phyloP scores from a whole-genome alignment of 2,329 filamentous ascomycete genomes.

The Xylariaceae sp. region DNA sequence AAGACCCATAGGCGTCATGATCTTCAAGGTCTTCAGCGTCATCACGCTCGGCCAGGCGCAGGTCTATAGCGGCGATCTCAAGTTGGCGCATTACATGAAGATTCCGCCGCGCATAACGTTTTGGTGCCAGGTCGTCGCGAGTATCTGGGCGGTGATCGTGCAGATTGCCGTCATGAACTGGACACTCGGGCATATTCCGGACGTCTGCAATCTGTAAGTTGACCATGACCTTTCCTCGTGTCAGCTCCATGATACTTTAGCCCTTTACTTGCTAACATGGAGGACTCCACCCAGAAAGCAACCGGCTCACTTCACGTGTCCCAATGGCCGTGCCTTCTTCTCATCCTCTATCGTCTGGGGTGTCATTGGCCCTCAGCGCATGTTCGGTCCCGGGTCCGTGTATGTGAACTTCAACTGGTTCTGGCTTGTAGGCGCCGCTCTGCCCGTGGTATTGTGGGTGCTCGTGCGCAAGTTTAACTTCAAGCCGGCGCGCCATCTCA shows the following conservation, averaged over 20 bases:
- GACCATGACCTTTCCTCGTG: background rate
- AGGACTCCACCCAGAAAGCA: constrained; percentile 27
- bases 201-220: constrained; percentile 35
- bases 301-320: constrained; percentile 39
- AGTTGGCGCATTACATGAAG: constrained; percentile 36
- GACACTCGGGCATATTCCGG: constrained; percentile 40
- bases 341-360: constrained; percentile 53
- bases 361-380: constrained; percentile 49
- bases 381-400: constrained; percentile 48
- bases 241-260: too few relatives aligned
- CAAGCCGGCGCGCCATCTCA: constrained; percentile 44
- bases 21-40: constrained; percentile 48
- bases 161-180: constrained; percentile 46
- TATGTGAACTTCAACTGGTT: constrained; percentile 49
- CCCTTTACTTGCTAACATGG: too few relatives aligned
- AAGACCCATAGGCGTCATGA: constrained; percentile 48
- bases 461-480: constrained; percentile 37
- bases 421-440: constrained; percentile 45
- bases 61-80: constrained; percentile 31
- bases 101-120: constrained; percentile 44
- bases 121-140: constrained; percentile 44
- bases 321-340: constrained; percentile 41
- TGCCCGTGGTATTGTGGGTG: constrained; percentile 45
- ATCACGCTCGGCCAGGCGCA: constrained; percentile 35
- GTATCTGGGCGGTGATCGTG: constrained; percentile 42